These are phyloP conservation scores for Fusarium avenaceum DNA, from an alignment of 2,329 filamentous ascomycete species.

Conservation along the genomic window DNA sequence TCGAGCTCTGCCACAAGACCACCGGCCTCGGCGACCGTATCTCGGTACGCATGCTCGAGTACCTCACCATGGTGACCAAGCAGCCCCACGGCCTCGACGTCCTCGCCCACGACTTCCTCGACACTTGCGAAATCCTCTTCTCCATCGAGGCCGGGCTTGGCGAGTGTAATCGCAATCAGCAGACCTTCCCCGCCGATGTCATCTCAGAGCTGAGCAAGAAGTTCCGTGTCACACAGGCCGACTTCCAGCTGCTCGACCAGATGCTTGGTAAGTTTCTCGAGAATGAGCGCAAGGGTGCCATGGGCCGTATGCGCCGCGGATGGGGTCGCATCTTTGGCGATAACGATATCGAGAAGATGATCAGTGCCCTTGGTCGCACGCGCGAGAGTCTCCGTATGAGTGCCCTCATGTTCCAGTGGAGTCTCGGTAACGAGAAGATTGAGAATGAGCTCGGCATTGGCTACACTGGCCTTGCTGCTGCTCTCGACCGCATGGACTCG, in stretches of 20 bases:
- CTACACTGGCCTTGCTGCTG: slow-evolving; percentile 75
- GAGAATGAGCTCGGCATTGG: slow-evolving; percentile 74
- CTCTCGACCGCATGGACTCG: slow-evolving; percentile 63
- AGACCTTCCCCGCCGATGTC: slow-evolving; percentile 71
- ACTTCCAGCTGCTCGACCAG: slow-evolving; percentile 74
- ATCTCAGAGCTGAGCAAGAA: slow-evolving; percentile 74
- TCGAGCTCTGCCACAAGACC: slow-evolving; percentile 67
- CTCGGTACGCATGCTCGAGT: slow-evolving; percentile 74
- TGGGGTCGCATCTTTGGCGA: slow-evolving; percentile 75
- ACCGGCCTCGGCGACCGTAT: slow-evolving; percentile 73
- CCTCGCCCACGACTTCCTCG: slow-evolving; percentile 75
- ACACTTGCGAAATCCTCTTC: slow-evolving; percentile 75
- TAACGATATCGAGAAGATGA: slow-evolving; percentile 72
- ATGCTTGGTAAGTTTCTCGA: slow-evolving; percentile 72
- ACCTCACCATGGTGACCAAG: slow-evolving; percentile 68
- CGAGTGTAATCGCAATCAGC: slow-evolving; percentile 64
- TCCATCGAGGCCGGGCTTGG: slow-evolving; percentile 75
- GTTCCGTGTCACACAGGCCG: slow-evolving; percentile 70
- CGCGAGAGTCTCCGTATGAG: slow-evolving; percentile 74
- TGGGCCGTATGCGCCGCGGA: slow-evolving; percentile 71
- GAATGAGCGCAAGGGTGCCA: slow-evolving; percentile 70
- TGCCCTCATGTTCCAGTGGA: slow-evolving; percentile 75
- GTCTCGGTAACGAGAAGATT: slow-evolving; percentile 68
- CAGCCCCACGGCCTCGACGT: slow-evolving; percentile 68
- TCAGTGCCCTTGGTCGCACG: slow-evolving; percentile 67